phyloP scores from a whole-genome alignment of 129 eudicot species.

The Centella asiatica region DNA sequence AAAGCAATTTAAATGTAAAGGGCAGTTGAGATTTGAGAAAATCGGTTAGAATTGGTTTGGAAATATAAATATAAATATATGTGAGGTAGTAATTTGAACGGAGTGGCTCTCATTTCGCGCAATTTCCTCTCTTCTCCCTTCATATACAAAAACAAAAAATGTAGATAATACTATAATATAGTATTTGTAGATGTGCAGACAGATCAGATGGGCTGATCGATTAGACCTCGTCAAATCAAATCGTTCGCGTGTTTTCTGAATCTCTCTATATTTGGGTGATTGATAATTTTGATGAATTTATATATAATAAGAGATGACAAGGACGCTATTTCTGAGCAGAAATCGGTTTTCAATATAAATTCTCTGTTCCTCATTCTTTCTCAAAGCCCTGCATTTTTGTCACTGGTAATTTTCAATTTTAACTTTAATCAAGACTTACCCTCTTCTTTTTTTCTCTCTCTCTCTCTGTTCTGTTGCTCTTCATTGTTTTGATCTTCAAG shows the following conservation, averaged over 20 bases:
- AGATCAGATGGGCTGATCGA: background rate
- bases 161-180: background rate
- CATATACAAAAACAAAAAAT: background rate
- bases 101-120: slow-evolving; percentile 31
- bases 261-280: slow-evolving; percentile 2
- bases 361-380: slow-evolving; percentile 28
- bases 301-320: slow-evolving; percentile 7
- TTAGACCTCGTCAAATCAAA: slow-evolving; percentile 25
- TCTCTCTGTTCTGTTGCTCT: slow-evolving; percentile 1
- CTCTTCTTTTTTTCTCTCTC: background rate
- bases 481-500: background rate
- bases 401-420: slow-evolving; percentile 32
- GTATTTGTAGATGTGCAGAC: background rate
- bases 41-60: slow-evolving; percentile 15
- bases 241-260: no score
- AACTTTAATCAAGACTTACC: no score
- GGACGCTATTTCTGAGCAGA: slow-evolving; percentile 27
- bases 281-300: slow-evolving; percentile 8
- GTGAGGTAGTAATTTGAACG: slow-evolving; percentile 2
- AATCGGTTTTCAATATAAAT: slow-evolving; percentile 15
- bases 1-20: background rate
- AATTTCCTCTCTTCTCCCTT: slow-evolving; percentile 12
- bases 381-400: slow-evolving; percentile 28
- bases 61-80: background rate
- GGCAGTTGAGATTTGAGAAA: background rate